A percentile compares a stretch with the other conserved stretches of the same genome.
These are phyloP conservation scores for Lumnitzera littorea DNA, from an alignment of 345 rosid species.

Conservation along the genomic window DNA sequence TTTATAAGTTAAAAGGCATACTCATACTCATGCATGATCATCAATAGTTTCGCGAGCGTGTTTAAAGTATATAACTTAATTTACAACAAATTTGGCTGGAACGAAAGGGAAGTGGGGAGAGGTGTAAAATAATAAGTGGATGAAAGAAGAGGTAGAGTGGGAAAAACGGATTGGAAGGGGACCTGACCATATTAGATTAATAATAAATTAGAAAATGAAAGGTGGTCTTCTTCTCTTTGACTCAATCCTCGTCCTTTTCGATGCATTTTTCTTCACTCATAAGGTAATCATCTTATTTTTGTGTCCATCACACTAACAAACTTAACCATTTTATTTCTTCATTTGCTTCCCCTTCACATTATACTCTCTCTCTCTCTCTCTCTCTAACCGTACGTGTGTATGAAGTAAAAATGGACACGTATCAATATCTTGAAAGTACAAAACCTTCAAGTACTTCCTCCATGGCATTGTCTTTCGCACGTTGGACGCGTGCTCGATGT, in stretches of 20 bases:
- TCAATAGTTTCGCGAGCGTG: too few relatives aligned
- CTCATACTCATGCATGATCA: too few relatives aligned
- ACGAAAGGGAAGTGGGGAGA: constrained; percentile 2
- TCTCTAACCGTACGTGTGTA: background rate
- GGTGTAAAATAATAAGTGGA: constrained; percentile 11
- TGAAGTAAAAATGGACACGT: background rate
- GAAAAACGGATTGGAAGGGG: constrained; percentile 67
- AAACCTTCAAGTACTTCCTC: too few relatives aligned
- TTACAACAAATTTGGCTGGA: background rate
- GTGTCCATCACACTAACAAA: constrained; percentile 5
- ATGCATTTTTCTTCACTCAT: constrained; percentile 81
- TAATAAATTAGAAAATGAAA: constrained; percentile 18
- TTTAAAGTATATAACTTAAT: too few relatives aligned
- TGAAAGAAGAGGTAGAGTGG: constrained; percentile 64
- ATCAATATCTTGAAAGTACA: background rate
- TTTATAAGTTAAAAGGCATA: too few relatives aligned
- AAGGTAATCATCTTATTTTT: constrained; percentile 48
- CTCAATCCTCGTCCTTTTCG: constrained; percentile 67
- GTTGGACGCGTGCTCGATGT: too few relatives aligned
- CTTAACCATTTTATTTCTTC: constrained; percentile 12
- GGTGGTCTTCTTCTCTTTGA: constrained; percentile 48
- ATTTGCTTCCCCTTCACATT: constrained; percentile 79
- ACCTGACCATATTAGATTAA: constrained; percentile 19
- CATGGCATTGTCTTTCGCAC: too few relatives aligned
- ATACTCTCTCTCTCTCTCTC: constrained; percentile 19